A percentile compares a stretch with the other conserved stretches of the same genome.
These are phyloP conservation scores for Claviceps maximensis DNA, from an alignment of 2,329 filamentous ascomycete species.

Conservation along the genomic window DNA sequence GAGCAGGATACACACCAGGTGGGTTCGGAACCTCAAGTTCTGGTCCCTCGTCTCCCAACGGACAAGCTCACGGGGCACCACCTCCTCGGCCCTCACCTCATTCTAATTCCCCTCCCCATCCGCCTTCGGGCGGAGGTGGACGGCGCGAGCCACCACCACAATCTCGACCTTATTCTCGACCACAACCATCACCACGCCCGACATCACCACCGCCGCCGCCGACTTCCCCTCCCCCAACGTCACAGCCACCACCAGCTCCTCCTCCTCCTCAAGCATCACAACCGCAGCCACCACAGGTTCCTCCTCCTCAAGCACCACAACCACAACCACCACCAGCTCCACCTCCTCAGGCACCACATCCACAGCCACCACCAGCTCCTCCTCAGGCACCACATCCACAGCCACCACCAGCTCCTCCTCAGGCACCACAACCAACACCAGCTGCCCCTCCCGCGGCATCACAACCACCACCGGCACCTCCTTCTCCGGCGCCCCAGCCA, in stretches of 20 bases:
- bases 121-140: constrained; percentile 1
- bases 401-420: not conserved
- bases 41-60: constrained; percentile 17
- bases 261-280: not conserved
- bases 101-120: constrained; percentile 4
- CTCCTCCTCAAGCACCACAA: constrained; percentile 4
- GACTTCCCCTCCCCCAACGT: not conserved
- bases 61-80: constrained; percentile 14
- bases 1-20: constrained; percentile 10
- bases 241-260: constrained; percentile 1
- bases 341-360: not conserved
- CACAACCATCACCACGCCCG: not conserved
- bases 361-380: constrained; percentile 1
- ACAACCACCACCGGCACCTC: not conserved
- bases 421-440: constrained; percentile 1
- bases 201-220: constrained; percentile 2
- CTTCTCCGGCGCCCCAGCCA: not conserved
- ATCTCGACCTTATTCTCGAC: constrained; percentile 6
- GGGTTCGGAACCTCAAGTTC: constrained; percentile 18
- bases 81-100: constrained; percentile 20
- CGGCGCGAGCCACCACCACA: constrained; percentile 1
- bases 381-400: constrained; percentile 1
- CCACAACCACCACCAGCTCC: not conserved
- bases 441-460: not conserved
- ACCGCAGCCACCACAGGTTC: not conserved